These are phyloP conservation scores for Prunus mume DNA, from an alignment of 306 rosid species.

Conservation along the genomic window DNA sequence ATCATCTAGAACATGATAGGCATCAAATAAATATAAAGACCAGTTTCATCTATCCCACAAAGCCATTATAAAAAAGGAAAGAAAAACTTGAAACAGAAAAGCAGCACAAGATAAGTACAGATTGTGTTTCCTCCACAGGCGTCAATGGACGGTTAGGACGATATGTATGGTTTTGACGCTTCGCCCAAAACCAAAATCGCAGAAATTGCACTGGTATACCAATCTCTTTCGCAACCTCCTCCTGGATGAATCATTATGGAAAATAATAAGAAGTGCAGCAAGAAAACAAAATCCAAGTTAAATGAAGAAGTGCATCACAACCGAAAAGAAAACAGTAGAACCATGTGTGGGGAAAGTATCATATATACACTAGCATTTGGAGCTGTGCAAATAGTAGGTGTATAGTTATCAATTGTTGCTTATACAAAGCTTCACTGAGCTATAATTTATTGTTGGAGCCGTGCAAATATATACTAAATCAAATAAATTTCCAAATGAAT, in stretches of 20 bases:
- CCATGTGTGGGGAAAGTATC: neutral
- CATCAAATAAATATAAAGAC: neutral
- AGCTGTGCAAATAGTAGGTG: neutral
- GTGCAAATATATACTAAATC: neutral
- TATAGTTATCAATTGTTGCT: neutral
- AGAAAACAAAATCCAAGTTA: neutral
- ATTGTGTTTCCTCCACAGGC: conserved; percentile 63
- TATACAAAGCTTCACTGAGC: neutral
- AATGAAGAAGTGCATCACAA: neutral
- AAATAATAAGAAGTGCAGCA: neutral
- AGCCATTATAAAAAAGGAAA: neutral
- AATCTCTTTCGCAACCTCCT: conserved; percentile 83
- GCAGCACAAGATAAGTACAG: conserved; percentile 45
- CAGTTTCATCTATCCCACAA: neutral
- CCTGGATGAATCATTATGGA: conserved; percentile 44
- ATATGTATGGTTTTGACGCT: conserved; percentile 81
- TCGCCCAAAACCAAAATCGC: conserved; percentile 92
- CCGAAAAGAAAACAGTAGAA: neutral
- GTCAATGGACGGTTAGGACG: conserved; percentile 81
- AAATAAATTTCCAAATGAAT: neutral
- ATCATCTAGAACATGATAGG: neutral
- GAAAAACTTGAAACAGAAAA: neutral
- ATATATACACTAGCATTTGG: neutral
- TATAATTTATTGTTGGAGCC: neutral
- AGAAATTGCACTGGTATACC: conserved; percentile 79